phyloP scores from a whole-genome alignment of 306 rosid species.

The Mucuna pruriens region DNA sequence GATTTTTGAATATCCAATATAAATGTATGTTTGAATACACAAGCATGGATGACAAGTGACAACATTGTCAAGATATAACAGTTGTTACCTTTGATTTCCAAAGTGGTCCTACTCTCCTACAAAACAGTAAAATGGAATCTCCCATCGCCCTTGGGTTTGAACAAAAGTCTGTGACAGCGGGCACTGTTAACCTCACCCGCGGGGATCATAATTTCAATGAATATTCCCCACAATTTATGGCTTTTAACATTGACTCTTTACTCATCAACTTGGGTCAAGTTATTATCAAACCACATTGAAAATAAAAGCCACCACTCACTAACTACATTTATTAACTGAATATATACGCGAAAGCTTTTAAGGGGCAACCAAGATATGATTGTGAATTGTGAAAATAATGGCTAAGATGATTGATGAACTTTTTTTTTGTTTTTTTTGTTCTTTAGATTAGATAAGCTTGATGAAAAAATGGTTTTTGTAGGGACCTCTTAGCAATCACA shows the following conservation, averaged over 20 bases:
- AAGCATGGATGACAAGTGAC: background rate
- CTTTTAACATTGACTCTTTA: slow-evolving; percentile 27
- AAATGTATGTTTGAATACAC: too few relatives aligned
- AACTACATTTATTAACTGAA: background rate
- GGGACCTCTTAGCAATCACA: background rate
- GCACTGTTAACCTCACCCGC: background rate
- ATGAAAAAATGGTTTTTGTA: background rate
- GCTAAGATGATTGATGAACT: background rate
- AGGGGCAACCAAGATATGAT: background rate
- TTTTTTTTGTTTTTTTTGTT: background rate
- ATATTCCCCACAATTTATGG: slow-evolving; percentile 26
- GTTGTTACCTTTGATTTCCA: background rate
- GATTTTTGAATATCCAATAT: background rate
- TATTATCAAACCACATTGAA: background rate
- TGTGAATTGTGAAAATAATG: background rate
- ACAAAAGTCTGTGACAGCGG: background rate
- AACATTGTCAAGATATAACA: too few relatives aligned
- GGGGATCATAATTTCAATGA: background rate
- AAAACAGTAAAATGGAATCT: slow-evolving; percentile 16
- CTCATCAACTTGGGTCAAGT: slow-evolving; percentile 13
- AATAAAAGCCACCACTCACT: background rate
- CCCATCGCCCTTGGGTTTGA: background rate
- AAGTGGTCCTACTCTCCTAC: slow-evolving; percentile 16
- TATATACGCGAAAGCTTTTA: background rate
- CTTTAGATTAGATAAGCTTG: background rate